These are phyloP conservation scores for Aspergillus texensis DNA, from an alignment of 2,329 filamentous ascomycete species.

Conservation along the genomic window DNA sequence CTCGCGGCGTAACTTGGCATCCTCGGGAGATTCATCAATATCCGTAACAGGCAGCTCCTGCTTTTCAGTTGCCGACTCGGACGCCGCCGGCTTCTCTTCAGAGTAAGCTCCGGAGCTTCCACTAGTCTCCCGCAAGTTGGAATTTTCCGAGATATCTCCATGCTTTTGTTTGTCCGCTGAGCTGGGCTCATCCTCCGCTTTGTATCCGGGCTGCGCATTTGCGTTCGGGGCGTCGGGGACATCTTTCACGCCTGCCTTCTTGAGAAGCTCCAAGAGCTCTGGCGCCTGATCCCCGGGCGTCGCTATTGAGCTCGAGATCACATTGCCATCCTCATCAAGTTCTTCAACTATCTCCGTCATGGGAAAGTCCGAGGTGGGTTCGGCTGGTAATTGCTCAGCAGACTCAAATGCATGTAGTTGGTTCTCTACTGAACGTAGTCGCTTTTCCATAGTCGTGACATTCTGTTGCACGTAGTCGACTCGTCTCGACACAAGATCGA, in stretches of 20 bases:
- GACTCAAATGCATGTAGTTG: constrained; percentile 67
- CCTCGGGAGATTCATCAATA: constrained; percentile 75
- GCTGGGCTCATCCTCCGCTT: constrained; percentile 13
- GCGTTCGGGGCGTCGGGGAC: constrained; percentile 31
- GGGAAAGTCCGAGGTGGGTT: constrained; percentile 69
- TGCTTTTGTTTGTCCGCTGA: constrained; percentile 6
- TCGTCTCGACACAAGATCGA: constrained; percentile 70
- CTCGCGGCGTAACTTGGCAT: constrained; percentile 76
- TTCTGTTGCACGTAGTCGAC: constrained; percentile 91
- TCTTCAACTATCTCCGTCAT: constrained; percentile 91
- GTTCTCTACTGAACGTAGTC: constrained; percentile 66
- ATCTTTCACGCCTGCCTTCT: constrained; percentile 72
- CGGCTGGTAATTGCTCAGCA: constrained; percentile 60
- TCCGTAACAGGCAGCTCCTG: constrained; percentile 60
- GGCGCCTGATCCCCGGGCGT: constrained; percentile 69
- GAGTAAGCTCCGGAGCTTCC: not conserved
- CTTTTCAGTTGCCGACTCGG: constrained; percentile 24
- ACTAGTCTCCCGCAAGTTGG: constrained; percentile 11
- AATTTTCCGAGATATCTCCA: not conserved
- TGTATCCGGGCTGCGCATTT: constrained; percentile 17
- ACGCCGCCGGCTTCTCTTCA: constrained; percentile 16
- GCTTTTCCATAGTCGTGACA: constrained; percentile 71
- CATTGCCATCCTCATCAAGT: constrained; percentile 85
- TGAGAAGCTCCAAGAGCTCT: constrained; percentile 70
- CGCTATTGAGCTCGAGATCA: constrained; percentile 69